These are phyloP conservation scores for Lodderomyces elongisporus DNA, from an alignment of 1,139 yeast genomes.

Conservation along the genomic window DNA sequence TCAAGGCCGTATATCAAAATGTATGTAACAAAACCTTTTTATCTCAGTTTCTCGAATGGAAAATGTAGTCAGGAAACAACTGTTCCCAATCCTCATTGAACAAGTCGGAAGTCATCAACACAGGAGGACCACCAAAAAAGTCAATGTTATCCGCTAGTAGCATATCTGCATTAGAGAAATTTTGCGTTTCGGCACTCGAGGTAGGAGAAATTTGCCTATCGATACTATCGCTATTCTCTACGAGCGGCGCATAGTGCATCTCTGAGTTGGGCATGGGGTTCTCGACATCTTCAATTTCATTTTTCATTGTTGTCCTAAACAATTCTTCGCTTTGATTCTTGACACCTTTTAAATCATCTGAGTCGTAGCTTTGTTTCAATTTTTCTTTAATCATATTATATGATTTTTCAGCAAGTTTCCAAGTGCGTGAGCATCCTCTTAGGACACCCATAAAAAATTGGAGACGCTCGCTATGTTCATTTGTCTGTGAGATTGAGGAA, in stretches of 20 bases:
- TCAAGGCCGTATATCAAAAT: background rate
- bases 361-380: constrained; percentile 20
- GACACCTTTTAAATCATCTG: constrained; percentile 8
- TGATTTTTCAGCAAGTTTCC: constrained; percentile 48
- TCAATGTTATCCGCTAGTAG: constrained; percentile 28
- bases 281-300: background rate
- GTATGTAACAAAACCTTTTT: background rate
- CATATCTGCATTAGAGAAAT: constrained; percentile 17
- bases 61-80: constrained; percentile 39
- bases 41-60: constrained; percentile 15
- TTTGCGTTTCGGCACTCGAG: constrained; percentile 9
- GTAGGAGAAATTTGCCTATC: constrained; percentile 5
- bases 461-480: constrained; percentile 24
- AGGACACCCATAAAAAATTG: constrained; percentile 34
- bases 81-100: constrained; percentile 50
- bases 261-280: background rate
- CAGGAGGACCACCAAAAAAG: constrained; percentile 51
- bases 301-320: background rate
- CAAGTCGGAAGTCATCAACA: constrained; percentile 48
- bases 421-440: constrained; percentile 38
- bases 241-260: background rate
- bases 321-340: background rate
- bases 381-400: constrained; percentile 37
- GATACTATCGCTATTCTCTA: background rate
- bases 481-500: constrained; percentile 22